Base-by-base conservation (phyloP, 495 filamentous ascomycete genomes). In the Penicillium desertorum region DNA sequence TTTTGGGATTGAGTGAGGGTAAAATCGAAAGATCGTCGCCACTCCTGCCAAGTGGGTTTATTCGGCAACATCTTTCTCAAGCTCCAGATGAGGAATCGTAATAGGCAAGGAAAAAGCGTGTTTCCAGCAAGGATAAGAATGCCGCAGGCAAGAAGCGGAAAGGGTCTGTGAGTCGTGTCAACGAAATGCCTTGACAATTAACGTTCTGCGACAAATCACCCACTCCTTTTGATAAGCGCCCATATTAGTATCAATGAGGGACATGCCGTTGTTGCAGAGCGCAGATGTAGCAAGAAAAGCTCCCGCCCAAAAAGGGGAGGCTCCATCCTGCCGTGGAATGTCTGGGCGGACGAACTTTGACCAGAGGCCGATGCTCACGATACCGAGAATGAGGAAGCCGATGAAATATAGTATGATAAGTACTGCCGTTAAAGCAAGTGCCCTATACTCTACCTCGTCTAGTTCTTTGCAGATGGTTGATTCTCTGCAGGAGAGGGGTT, bases 191-290 rank as follows among this genome's bases (percentile, higher is more conserved):
- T 41, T 1, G 6, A n/a, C 44, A 6, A 42, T 4, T n/a, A 36
- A 37, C 9, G 5, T 20, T 12, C 23, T 4, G n/a, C 6, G 11
- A 17, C 11, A 19, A 19, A 29, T 17, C 29, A 51, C 62, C 41
- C 59, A 75, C 72, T 65, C 66, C 30, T 59, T 68, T 44, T 78
- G 73, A 19, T 73, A 66, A 16, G 71, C 67, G 19, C 63, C 78
- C 86, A 95, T 91, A 57, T 93, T 94, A 17, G 82, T 77, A 70
- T 93, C 88, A 37, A 95, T 72, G 29, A 96, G 81, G 19, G 83
- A 84, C 90, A 96, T 92, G 14, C 91, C 91, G n/a, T 81, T 86
- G 66, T 94, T 96, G 54, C 86, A 89, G 66, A 96, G 93, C 7
- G 89, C 88, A 48, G 86, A 90, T 17, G 71, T 67, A 12, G 70